Base-by-base conservation (phyloP, 2,329 filamentous ascomycete genomes). In the Aspergillus aculeatus region DNA sequence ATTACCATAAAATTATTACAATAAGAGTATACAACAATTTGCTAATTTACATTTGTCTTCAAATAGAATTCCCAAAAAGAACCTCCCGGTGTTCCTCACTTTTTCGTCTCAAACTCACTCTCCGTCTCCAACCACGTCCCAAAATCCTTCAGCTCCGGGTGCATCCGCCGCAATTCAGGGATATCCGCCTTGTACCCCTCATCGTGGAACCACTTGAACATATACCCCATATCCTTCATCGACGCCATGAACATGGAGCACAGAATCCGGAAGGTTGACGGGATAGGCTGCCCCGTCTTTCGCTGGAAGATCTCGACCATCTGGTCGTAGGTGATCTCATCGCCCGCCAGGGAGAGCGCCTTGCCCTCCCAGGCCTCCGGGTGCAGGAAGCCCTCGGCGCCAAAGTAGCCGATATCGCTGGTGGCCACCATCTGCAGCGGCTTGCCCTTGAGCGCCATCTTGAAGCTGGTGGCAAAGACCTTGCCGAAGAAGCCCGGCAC, bases 371-470 rank as follows among this genome's bases (percentile, higher is more conserved):
- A 85, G 47, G 77, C 68, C 1, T 79, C 69, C 2, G 79, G 75
- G 2, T 81, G 69, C 4, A 77, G 58, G 59, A 85, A 83, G 0
- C 81, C 81, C 50, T 77, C 70, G 0, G 82, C 81, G 2, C 75
- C 83, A 55, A 85, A 81, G 21, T 73, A 64, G 0, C 83, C 83
- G 59, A 85, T 84, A 62, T 86, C 83, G 12, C 73, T 77, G 2
- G 72, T 72, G 0, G 75, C 72, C 16, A 82, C 68, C n/a, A 79
- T 51, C 57, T 82, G 78, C 21, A 82, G 64, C 1, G 75, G 69
- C 60, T 80, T 81, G 0, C 72, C 77, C 50, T 76, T 69, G 16
- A 83, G 58, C 0, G 71, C 72, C 38, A 76, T 72, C 38, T 77
- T 71, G 68, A 80, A 78, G 1, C 59, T 31, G 0, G 81, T 77